Percentiles rank a stretch among this genome's conserved stretches.
These are phyloP conservation scores for Penicillium freii DNA, from an alignment of 2,329 filamentous ascomycete species.

Conservation along the genomic window DNA sequence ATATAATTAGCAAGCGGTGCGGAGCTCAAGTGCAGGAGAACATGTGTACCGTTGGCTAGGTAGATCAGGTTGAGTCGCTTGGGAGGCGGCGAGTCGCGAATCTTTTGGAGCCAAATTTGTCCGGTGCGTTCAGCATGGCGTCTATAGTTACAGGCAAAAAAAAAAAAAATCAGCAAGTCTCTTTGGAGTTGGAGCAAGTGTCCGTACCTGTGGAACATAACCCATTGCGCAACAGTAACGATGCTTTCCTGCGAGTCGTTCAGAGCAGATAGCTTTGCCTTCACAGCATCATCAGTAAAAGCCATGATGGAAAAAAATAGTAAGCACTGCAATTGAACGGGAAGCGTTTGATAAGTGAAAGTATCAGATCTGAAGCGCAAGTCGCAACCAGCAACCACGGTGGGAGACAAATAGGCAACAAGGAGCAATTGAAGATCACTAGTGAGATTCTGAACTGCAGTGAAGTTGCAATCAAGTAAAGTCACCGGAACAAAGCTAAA, in stretches of 20 bases:
- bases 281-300: constrained; percentile 92
- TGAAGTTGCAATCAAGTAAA: not conserved
- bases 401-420: not conserved
- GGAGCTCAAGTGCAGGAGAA: not conserved
- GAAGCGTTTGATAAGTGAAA: not conserved
- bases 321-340: not conserved
- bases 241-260: constrained; percentile 99
- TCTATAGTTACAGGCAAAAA: constrained; percentile 48
- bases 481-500: not conserved
- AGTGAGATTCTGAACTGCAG: not conserved
- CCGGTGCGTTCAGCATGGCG: constrained; percentile 90
- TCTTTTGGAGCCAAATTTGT: constrained; percentile 82
- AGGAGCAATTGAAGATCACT: not conserved
- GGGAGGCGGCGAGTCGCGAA: constrained; percentile 81
- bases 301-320: constrained; percentile 61
- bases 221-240: constrained; percentile 95
- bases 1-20: constrained; percentile 22
- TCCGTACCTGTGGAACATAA: constrained; percentile 92
- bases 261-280: constrained; percentile 88
- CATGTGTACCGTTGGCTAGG: constrained; percentile 77
- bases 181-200: constrained; percentile 16
- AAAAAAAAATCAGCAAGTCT: constrained; percentile 15
- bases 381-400: not conserved
- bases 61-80: constrained; percentile 92
- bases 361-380: not conserved